Evolutionary conservation across 176 grass and related monocot genomes (phyloP).

Genomic region (Zoysia japonica): DNA sequence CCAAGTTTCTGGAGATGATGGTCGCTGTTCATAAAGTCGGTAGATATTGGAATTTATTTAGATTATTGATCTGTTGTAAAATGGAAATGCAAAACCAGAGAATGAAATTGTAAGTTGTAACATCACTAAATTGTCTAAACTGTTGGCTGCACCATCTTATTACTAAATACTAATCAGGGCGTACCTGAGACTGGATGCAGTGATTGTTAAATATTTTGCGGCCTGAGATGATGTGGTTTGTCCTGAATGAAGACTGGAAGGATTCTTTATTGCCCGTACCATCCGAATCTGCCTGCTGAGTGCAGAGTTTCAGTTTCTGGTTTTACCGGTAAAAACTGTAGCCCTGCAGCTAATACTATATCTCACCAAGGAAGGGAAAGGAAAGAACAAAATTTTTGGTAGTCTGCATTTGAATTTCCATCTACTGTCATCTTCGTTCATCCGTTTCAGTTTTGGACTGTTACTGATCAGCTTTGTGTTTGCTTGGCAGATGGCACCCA

Average conservation of each 20-base stretch:
- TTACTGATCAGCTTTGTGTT: too few species aligned
- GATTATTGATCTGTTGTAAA: conserved; percentile 11
- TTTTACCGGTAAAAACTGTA: not conserved
- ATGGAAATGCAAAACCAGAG: not conserved
- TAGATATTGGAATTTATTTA: not conserved
- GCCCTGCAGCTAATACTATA: too few species aligned
- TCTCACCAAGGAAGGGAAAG: too few species aligned
- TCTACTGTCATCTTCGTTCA: too few species aligned
- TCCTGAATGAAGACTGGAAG: not conserved
- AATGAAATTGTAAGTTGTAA: not conserved
- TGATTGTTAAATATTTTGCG: not conserved
- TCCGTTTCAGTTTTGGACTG: too few species aligned
- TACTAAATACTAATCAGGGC: not conserved
- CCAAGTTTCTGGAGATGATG: conserved; percentile 38
- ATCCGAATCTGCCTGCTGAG: not conserved
- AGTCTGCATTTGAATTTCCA: too few species aligned
- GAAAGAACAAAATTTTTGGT: too few species aligned
- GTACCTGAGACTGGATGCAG: not conserved
- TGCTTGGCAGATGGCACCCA: too few species aligned
- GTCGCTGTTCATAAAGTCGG: not conserved
- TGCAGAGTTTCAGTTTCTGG: not conserved
- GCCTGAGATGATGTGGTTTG: not conserved
- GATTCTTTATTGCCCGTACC: not conserved
- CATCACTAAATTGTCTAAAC: not conserved
- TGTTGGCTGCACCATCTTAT: not conserved